phyloP scores from a whole-genome alignment of 345 rosid species.

The Reutealis trisperma region DNA sequence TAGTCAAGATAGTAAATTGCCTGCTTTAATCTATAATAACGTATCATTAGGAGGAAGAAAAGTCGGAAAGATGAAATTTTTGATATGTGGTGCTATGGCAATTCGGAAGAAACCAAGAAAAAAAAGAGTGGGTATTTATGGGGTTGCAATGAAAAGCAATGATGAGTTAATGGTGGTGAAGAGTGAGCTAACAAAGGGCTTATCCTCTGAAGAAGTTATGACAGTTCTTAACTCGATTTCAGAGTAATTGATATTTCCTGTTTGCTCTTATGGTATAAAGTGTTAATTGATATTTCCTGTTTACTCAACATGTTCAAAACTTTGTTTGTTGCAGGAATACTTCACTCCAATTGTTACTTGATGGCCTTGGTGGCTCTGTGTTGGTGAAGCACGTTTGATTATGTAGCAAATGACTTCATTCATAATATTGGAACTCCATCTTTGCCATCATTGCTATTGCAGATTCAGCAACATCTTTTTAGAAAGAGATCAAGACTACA shows the following conservation, averaged over 20 bases:
- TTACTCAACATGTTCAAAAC: background rate
- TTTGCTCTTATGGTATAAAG: too few relatives aligned
- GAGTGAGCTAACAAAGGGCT: conserved; percentile 31
- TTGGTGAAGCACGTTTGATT: background rate
- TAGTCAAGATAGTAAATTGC: conserved; percentile 15
- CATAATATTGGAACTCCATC: background rate
- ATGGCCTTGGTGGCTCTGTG: background rate
- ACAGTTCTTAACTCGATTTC: conserved; percentile 50
- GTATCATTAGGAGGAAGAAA: conserved; percentile 24
- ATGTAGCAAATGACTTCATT: background rate
- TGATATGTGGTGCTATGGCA: conserved; percentile 29
- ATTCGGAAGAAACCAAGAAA: conserved; percentile 43
- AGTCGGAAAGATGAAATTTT: conserved; percentile 38
- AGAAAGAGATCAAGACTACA: background rate
- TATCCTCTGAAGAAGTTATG: conserved; percentile 52
- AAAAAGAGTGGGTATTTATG: conserved; percentile 36
- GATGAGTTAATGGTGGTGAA: conserved; percentile 31
- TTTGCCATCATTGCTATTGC: background rate
- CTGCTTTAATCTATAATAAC: conserved; percentile 25
- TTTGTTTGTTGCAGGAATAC: background rate
- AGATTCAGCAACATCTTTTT: background rate
- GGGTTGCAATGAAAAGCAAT: conserved; percentile 32
- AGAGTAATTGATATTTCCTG: too few relatives aligned
- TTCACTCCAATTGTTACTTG: background rate
- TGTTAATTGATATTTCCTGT: too few relatives aligned